Conservation (phyloP, 768 basidiomycete genomes). For the Suillus americanus region DNA sequence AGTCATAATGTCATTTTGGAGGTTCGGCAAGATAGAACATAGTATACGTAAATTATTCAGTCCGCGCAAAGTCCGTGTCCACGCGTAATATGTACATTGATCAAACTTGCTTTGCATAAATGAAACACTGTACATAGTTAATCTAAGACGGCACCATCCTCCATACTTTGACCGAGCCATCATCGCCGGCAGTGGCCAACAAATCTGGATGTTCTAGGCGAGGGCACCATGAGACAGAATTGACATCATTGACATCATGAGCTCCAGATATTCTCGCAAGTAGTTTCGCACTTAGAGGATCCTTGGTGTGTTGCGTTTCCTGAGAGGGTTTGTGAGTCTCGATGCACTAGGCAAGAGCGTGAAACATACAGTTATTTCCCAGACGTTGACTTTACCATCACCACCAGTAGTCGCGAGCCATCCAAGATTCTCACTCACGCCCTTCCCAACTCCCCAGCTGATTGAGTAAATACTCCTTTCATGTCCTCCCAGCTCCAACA, state of each 20-base stretch:
- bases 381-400: conserved; percentile 82
- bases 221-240: conserved; percentile 83
- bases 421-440: conserved; percentile 49
- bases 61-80: not conserved
- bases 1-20: not conserved
- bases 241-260: conserved; percentile 85
- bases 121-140: not conserved
- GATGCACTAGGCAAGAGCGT: not conserved
- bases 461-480: conserved; percentile 79
- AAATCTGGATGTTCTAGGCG: conserved; percentile 61
- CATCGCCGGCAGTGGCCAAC: conserved; percentile 84
- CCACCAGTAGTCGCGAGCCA: conserved; percentile 85
- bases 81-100: not conserved
- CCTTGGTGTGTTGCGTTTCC: conserved; percentile 8
- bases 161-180: conserved; percentile 85
- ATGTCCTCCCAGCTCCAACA: conserved; percentile 60
- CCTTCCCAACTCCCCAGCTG: conserved; percentile 59
- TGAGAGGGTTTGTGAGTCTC: conserved; percentile 5
- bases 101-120: not conserved
- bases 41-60: not conserved
- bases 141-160: conserved; percentile 29
- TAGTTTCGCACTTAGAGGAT: conserved; percentile 39
- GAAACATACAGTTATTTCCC: conserved; percentile 63
- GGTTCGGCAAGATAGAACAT: not conserved
- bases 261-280: conserved; percentile 61